A percentile compares a stretch with the other conserved stretches of the same genome.
phyloP scores from a whole-genome alignment of 2,329 filamentous ascomycete species.

The Exophiala aquamarina region DNA sequence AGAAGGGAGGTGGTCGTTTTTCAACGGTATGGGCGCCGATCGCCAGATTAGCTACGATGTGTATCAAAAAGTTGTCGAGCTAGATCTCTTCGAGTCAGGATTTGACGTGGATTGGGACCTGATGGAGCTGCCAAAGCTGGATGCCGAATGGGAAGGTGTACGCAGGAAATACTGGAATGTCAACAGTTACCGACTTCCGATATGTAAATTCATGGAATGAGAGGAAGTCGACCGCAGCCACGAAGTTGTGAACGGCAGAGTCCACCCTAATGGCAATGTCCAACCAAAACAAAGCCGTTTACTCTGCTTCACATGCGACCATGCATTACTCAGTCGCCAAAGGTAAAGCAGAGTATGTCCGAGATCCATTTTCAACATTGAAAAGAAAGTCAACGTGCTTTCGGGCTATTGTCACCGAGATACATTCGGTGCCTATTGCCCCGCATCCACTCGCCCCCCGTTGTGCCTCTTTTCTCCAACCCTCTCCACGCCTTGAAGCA shows the following conservation, averaged over 20 bases:
- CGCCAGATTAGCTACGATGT: slow-evolving; percentile 93
- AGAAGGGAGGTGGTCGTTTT: slow-evolving; percentile 61
- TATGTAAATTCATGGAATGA: slow-evolving; percentile 31
- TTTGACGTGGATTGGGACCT: slow-evolving; percentile 86
- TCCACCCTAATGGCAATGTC: too few relatives aligned
- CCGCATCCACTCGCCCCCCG: slow-evolving; percentile 4
- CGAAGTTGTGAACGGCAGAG: neutral
- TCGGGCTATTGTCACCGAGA: slow-evolving; percentile 14
- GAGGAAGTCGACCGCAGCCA: neutral
- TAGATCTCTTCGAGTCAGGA: slow-evolving; percentile 85
- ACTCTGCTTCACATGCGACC: too few relatives aligned
- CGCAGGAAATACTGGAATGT: slow-evolving; percentile 88
- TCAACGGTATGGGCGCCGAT: slow-evolving; percentile 83
- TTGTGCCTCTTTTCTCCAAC: slow-evolving; percentile 15
- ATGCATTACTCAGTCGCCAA: too few relatives aligned
- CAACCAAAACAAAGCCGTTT: too few relatives aligned
- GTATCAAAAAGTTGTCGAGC: slow-evolving; percentile 86
- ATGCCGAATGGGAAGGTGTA: slow-evolving; percentile 84
- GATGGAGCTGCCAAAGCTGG: slow-evolving; percentile 70
- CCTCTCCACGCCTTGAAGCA: neutral
- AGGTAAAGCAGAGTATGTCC: too few relatives aligned
- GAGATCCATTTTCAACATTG: neutral
- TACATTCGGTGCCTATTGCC: slow-evolving; percentile 13
- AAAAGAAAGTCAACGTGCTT: too few relatives aligned
- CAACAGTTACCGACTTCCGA: slow-evolving; percentile 52